phyloP scores from a whole-genome alignment of 768 basidiomycete species.

The Suillus placidus region DNA sequence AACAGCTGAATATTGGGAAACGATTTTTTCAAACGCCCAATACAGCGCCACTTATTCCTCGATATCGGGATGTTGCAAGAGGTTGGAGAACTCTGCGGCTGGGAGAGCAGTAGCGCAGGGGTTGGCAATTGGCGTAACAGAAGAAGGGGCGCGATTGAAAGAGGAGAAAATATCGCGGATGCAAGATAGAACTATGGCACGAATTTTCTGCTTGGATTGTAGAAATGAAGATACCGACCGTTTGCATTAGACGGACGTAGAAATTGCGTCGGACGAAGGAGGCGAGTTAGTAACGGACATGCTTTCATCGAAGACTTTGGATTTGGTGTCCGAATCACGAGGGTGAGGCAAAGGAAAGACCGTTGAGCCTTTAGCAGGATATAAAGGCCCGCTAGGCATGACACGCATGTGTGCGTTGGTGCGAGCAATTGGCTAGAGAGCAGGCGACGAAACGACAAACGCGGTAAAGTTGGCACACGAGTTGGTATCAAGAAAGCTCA shows the following conservation, averaged over 20 bases:
- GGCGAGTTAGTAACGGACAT: neutral
- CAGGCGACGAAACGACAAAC: neutral
- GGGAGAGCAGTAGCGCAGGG: constrained; percentile 62
- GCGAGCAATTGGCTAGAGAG: neutral
- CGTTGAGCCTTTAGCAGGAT: neutral
- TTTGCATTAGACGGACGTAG: constrained; percentile 15
- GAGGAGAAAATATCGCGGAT: neutral
- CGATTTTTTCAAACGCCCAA: neutral
- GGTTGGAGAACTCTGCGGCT: constrained; percentile 27
- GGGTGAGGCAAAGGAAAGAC: neutral
- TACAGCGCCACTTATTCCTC: neutral
- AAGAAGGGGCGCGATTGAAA: neutral
- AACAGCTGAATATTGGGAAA: neutral
- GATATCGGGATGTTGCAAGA: neutral
- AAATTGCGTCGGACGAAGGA: neutral
- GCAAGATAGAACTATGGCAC: neutral
- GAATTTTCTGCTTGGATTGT: neutral
- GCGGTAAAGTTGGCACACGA: neutral
- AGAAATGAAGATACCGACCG: neutral
- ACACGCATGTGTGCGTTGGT: neutral
- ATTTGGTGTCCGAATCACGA: neutral
- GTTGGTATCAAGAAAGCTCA: neutral
- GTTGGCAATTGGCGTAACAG: constrained; percentile 43
- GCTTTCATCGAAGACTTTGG: neutral
- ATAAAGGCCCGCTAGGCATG: neutral